These are phyloP conservation scores for Phytophthora agathidicida DNA, from an alignment of 352 stramenopile genomes.

Conservation along the genomic window DNA sequence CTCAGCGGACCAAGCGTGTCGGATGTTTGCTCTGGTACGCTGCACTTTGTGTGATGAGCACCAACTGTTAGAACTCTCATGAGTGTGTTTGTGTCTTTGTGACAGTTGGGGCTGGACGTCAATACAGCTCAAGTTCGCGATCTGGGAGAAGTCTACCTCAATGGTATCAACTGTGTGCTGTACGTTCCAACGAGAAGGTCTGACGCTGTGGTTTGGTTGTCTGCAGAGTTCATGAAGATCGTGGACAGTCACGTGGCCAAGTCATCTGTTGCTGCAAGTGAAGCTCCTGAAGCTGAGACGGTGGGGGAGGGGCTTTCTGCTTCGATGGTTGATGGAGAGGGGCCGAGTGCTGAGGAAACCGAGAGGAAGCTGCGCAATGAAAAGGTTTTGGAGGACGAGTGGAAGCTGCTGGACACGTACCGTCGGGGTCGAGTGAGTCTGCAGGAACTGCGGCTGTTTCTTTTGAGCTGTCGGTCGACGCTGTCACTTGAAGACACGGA, in stretches of 20 bases:
- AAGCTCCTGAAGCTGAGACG: constrained; percentile 4
- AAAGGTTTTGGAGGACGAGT: constrained; percentile 53
- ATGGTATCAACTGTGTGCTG: constrained; percentile 28
- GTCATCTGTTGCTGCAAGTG: background rate
- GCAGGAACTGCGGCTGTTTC: constrained; percentile 53
- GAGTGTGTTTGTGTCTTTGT: background rate
- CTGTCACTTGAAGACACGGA: constrained; percentile 50
- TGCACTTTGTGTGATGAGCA: background rate
- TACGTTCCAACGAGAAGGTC: too few species aligned
- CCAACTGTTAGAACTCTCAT: background rate
- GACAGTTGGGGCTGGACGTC: constrained; percentile 61
- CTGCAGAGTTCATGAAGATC: constrained; percentile 75
- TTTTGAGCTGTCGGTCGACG: constrained; percentile 47
- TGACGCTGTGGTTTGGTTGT: background rate
- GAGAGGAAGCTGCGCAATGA: constrained; percentile 28
- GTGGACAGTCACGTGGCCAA: constrained; percentile 57
- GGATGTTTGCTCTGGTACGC: constrained; percentile 69
- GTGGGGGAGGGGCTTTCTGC: background rate
- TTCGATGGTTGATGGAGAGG: background rate
- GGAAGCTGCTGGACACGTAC: constrained; percentile 65
- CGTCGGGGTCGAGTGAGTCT: constrained; percentile 41
- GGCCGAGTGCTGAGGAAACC: constrained; percentile 20
- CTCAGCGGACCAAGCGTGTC: constrained; percentile 56
- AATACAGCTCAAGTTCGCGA: constrained; percentile 55
- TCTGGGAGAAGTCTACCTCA: constrained; percentile 69